A percentile compares a stretch with the other conserved stretches of the same genome.
phyloP scores from a whole-genome alignment of 169 alveolate species.

The Plasmodium knowlesi region DNA sequence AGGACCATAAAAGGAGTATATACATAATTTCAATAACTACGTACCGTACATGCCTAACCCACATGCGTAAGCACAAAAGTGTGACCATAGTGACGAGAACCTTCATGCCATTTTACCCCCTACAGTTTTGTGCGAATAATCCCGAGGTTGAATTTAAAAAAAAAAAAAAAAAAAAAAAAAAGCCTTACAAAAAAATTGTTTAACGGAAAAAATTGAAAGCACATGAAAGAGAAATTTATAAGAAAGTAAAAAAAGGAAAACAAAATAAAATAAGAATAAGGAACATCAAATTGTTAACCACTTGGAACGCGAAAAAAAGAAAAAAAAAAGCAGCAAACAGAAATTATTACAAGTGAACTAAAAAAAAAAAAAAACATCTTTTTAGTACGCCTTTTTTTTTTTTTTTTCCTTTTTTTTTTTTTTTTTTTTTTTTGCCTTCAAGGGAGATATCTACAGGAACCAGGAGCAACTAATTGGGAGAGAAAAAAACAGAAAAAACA shows the following conservation, averaged over 20 bases:
- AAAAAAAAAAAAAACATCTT: not conserved
- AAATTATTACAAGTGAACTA: not conserved
- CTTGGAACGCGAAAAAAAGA: not conserved
- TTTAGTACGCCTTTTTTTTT: not conserved
- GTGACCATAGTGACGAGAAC: not conserved
- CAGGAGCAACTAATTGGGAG: not conserved
- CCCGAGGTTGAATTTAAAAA: not conserved
- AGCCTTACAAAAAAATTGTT: not conserved
- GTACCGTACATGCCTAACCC: not conserved
- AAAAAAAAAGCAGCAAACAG: not conserved
- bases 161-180: too few species aligned
- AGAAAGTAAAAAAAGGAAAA: not conserved
- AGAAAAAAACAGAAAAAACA: not conserved
- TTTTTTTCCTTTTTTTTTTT: not conserved
- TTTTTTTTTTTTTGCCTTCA: not conserved
- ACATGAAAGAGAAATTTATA: not conserved
- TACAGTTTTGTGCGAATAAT: not conserved
- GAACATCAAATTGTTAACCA: not conserved
- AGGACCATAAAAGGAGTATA: not conserved
- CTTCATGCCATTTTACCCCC: not conserved
- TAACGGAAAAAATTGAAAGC: not conserved
- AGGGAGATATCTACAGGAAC: not conserved
- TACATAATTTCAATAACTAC: not conserved
- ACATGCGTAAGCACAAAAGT: not conserved
- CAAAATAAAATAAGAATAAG: not conserved